Percentiles rank a stretch among this genome's conserved stretches.
Conservation (phyloP, 2,329 filamentous ascomycete genomes). For the Dryadomyces quercus-mongolicae region DNA sequence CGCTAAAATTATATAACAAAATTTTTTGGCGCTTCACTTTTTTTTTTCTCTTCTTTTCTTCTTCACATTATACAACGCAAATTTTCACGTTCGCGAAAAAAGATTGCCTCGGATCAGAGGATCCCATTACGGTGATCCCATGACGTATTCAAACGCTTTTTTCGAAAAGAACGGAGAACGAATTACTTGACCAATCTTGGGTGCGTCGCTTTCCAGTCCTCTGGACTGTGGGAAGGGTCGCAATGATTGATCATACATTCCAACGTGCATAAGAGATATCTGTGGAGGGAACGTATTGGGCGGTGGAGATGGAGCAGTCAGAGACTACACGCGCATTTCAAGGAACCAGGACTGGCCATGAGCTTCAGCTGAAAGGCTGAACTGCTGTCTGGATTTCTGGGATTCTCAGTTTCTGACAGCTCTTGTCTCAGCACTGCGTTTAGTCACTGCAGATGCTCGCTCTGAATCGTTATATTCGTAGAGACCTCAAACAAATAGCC, state of each 20-base stretch:
- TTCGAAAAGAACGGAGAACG: slow-evolving; percentile 35
- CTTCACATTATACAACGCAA: slow-evolving; percentile 35
- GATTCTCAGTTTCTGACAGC: too few species aligned
- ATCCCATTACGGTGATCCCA: slow-evolving; percentile 19
- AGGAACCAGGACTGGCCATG: too few species aligned
- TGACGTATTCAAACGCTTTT: slow-evolving; percentile 26
- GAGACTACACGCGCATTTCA: neutral
- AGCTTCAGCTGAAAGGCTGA: too few species aligned
- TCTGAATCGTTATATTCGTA: too few species aligned
- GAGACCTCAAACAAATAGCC: too few species aligned
- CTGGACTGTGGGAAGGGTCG: slow-evolving; percentile 29
- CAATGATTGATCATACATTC: slow-evolving; percentile 39
- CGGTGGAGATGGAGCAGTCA: neutral
- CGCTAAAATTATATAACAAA: slow-evolving; percentile 6
- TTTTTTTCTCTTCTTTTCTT: slow-evolving; percentile 17
- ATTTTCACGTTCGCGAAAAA: slow-evolving; percentile 32
- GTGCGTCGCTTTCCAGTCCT: slow-evolving; percentile 32
- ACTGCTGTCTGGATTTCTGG: too few species aligned
- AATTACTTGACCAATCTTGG: slow-evolving; percentile 34
- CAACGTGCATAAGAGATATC: neutral
- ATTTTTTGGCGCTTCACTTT: slow-evolving; percentile 2
- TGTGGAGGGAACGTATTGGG: neutral
- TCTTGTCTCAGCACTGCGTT: too few species aligned
- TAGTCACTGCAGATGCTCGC: too few species aligned
- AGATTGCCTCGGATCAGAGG: slow-evolving; percentile 26